Evolutionary conservation across 75 land plant genomes (phyloP), one percentile per base, ranked within the genome.

Genomic region (Pinus albicaulis): DNA sequence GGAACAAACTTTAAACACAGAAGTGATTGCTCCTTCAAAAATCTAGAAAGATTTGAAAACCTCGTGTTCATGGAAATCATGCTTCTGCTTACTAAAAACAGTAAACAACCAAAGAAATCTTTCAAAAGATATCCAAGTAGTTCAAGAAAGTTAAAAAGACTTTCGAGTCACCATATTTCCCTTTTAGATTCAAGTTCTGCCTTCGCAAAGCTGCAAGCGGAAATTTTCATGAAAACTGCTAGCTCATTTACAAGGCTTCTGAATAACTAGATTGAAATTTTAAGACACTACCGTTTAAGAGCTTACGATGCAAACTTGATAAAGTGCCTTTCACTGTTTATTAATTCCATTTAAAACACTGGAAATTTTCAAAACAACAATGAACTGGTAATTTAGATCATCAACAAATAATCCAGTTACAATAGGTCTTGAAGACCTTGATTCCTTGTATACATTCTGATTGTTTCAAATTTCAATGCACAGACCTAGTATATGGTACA

Each of bases 351-450:
- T 23, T 24, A 11, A 62, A 62, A 17, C 65, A 26, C 28, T 62
- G 28, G 16, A 48, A 14, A 62, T 62, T 62, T 14, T 31, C 16
- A 62, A 14, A 23, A 62, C 25, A 26, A 26, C 28, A 62, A 62
- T 62, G 17, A 64, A 19, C 19, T 31, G 7, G 17, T 36, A 64
- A 64, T 64, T 64, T 28, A 15, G 34, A 23, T 31, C 17, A 31
- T 5, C 68, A 64, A 14, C 19, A 64, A 64, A 64, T 20, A 7
- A 64, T 64, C 68, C 68, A 64, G 71, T 68, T 68, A 68, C 24
- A 41, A 68, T 68, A 41, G 52, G 48, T 34, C 71, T 41, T 36
- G 19, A 68, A 41, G 71, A 68, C 71, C 71, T 41, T 41, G n/a
- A 68, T 20, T 52, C 24, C 20, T 38, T 0, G 14, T 41, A 68